These are phyloP conservation scores for Phaeosphaeria sp. DNA, from an alignment of 2,329 filamentous ascomycete genomes.

Conservation along the genomic window DNA sequence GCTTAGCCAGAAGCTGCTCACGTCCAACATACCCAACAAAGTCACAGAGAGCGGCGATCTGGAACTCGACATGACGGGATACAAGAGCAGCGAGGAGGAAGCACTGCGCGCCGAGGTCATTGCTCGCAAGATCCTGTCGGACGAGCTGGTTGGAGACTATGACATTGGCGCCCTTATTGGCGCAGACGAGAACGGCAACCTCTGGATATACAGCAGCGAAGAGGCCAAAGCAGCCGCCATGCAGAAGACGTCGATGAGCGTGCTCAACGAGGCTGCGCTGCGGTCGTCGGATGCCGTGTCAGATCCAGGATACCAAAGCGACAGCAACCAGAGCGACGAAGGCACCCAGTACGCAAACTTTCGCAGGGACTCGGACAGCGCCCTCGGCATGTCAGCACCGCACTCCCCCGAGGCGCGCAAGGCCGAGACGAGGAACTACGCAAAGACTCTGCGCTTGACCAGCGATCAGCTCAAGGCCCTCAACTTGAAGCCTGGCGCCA, in stretches of 20 bases:
- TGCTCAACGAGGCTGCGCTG: constrained; percentile 59
- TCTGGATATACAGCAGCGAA: constrained; percentile 99
- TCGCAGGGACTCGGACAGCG: constrained; percentile 72
- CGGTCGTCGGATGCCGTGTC: constrained; percentile 80
- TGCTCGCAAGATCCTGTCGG: constrained; percentile 87
- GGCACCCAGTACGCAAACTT: constrained; percentile 62
- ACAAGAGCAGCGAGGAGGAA: constrained; percentile 93
- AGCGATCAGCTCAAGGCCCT: constrained; percentile 93
- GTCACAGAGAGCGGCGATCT: constrained; percentile 93
- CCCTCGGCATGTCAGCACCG: constrained; percentile 69
- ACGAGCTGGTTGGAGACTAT: constrained; percentile 93
- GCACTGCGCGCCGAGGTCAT: constrained; percentile 91
- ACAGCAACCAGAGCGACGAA: constrained; percentile 71
- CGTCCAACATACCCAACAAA: constrained; percentile 88
- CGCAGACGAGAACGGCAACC: constrained; percentile 91
- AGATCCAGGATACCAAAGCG: constrained; percentile 94
- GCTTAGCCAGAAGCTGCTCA: constrained; percentile 84
- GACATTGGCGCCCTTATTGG: constrained; percentile 96
- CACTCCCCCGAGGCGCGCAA: constrained; percentile 56
- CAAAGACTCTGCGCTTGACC: constrained; percentile 92
- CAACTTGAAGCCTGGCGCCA: constrained; percentile 81
- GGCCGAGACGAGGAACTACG: constrained; percentile 85
- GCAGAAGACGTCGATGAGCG: constrained; percentile 63
- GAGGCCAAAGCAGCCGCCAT: constrained; percentile 91
- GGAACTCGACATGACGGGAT: constrained; percentile 98